Evolutionary conservation across 768 basidiomycete genomes (phyloP), one percentile per base, ranked within the genome.

Genomic region (Psilocybe cyanescens): DNA sequence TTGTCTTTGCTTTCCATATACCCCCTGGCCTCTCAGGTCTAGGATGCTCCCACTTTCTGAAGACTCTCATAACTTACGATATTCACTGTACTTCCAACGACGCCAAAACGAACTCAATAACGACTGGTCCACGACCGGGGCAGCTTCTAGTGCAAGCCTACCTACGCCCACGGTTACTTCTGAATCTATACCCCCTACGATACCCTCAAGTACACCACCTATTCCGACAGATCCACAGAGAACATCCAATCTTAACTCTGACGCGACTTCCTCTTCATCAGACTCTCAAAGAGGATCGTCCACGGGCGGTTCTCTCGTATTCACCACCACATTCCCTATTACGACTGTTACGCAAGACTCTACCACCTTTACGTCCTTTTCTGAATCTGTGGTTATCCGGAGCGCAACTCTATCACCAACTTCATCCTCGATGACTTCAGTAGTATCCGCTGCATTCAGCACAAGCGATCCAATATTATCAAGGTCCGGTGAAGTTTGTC

Each of bases 401-500:
- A 45, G 57, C 59, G 52, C 69, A 60, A 65, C 71, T 6, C 57
- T 68, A 52, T 55, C 65, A 12, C 55, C 68, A 41, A 59, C 62
- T 57, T 64, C 65, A 28, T 58, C 65, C 11, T 63, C 69, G 47
- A 39, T 72, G 35, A 59, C 64, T 29, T 52, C 68, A 35, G 54
- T 65, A 46, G 55, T 70, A 48, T 63, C 69, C 30, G 71, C 69
- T 31, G 65, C 67, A 16, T 64, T 72, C 59, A 72, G 70, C 31
- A 66, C 73, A n/a, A 54, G 67, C 28, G 63, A 58, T 7, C 37
- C 69, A 39, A 57, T 68, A 58, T 66, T 63, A 31, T 55, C 70
- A n/a, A 56, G 70, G 37, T 62, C 73, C 41, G 66, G 68, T 35
- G 66, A 80, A 14, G 75, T 89, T 2, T 92, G 91, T 71, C 79